Conservation (phyloP, 2,329 filamentous ascomycete species). For the Coniochaeta hoffmannii region DNA sequence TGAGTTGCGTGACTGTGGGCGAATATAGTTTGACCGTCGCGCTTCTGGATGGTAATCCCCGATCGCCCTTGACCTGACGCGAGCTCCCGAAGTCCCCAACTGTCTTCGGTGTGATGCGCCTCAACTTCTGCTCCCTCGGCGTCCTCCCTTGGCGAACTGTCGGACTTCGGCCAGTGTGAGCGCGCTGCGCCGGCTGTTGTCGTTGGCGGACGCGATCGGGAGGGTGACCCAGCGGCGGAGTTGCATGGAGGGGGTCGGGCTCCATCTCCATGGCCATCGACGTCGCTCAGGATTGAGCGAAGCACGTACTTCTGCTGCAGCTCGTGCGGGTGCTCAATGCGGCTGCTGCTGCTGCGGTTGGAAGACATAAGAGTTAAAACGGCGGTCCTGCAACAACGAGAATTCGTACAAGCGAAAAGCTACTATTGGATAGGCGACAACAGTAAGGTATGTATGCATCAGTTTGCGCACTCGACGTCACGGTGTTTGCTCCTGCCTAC, state of each 20-base stretch:
- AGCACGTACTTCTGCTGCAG: neutral
- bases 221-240: slow-evolving; percentile 10
- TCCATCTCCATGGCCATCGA: slow-evolving; percentile 9
- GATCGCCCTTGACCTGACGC: neutral
- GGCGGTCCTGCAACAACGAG: neutral
- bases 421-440: neutral
- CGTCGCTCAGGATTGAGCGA: neutral
- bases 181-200: slow-evolving; percentile 8
- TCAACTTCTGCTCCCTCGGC: slow-evolving; percentile 9
- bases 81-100: slow-evolving; percentile 14
- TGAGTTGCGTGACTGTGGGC: slow-evolving; percentile 18
- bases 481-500: neutral
- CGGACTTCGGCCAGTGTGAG: neutral
- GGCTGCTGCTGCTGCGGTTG: neutral
- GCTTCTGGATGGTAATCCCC: slow-evolving; percentile 2
- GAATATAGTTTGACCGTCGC: slow-evolving; percentile 19
- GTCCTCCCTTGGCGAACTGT: slow-evolving; percentile 4
- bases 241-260: slow-evolving; percentile 11
- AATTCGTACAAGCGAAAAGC: neutral
- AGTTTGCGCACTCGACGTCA: neutral
- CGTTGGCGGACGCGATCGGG: slow-evolving; percentile 10
- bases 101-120: slow-evolving; percentile 12
- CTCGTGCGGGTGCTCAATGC: neutral
- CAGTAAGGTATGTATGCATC: neutral
- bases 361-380: slow-evolving; percentile 15